Conservation (phyloP, 2,329 filamentous ascomycete species). For the Truncatella angustata region DNA sequence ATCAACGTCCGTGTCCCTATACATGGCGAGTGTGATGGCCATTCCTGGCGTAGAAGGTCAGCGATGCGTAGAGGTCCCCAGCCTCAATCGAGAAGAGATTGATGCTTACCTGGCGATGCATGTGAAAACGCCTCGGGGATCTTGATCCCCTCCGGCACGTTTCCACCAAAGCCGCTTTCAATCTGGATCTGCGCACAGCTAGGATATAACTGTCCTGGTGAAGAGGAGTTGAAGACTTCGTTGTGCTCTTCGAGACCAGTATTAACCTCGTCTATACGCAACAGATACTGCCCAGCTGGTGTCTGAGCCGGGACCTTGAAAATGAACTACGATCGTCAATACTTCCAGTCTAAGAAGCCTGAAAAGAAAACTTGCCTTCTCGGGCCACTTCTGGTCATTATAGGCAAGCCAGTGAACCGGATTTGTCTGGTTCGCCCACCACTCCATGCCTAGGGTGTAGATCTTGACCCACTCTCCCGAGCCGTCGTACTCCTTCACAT, state of each 20-base stretch:
- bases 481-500: conserved; percentile 16
- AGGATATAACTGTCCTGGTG: conserved; percentile 8
- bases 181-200: conserved; percentile 12
- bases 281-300: conserved; percentile 16
- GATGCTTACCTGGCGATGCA: not conserved
- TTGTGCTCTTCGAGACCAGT: not conserved
- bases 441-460: conserved; percentile 13
- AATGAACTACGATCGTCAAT: conserved; percentile 11
- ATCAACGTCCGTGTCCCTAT: not conserved
- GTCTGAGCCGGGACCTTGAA: conserved; percentile 17
- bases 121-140: conserved; percentile 11
- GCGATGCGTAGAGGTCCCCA: too few species aligned
- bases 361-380: not conserved
- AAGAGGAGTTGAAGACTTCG: not conserved
- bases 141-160: conserved; percentile 9
- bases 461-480: conserved; percentile 20
- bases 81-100: too few species aligned
- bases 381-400: not conserved
- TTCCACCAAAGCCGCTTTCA: conserved; percentile 6
- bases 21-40: not conserved
- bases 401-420: conserved; percentile 5
- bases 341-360: too few species aligned
- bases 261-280: conserved; percentile 12
- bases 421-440: not conserved
- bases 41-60: not conserved